These are phyloP conservation scores for Globisporangium solare DNA, from an alignment of 352 stramenopile genomes.

Conservation along the genomic window DNA sequence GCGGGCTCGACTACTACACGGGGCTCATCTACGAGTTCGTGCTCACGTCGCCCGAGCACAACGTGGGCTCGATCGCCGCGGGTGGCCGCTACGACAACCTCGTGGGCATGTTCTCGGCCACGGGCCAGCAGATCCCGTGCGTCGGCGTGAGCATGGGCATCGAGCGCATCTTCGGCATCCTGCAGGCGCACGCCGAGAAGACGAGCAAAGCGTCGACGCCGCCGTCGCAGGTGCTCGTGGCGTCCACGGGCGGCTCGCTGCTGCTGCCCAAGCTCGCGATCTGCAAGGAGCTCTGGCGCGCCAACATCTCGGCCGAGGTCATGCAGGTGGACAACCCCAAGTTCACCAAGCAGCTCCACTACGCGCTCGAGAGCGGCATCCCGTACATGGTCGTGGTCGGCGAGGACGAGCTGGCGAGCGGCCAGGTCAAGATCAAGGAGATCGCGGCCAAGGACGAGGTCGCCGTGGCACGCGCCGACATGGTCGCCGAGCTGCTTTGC, in stretches of 20 bases:
- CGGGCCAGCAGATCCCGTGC: constrained; percentile 94
- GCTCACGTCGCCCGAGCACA: constrained; percentile 79
- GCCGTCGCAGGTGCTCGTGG: constrained; percentile 91
- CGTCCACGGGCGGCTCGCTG: constrained; percentile 78
- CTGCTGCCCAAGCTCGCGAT: constrained; percentile 64
- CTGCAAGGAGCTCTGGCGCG: constrained; percentile 81
- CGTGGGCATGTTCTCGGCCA: constrained; percentile 96
- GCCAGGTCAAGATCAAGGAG: constrained; percentile 96
- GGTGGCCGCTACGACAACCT: constrained; percentile 98
- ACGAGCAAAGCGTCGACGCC: constrained; percentile 22
- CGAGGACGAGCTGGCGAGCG: constrained; percentile 93
- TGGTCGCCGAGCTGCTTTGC: constrained; percentile 67
- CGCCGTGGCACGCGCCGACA: constrained; percentile 63
- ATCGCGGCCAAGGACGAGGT: constrained; percentile 92
- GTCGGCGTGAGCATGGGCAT: constrained; percentile 98
- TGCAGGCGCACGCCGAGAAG: constrained; percentile 91
- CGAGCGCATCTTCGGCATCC: constrained; percentile 98
- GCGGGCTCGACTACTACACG: constrained; percentile 99
- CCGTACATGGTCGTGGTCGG: constrained; percentile 97
- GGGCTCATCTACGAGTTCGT: constrained; percentile 99
- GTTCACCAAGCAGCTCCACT: constrained; percentile 96
- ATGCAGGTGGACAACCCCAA: constrained; percentile 95
- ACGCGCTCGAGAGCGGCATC: constrained; percentile 93
- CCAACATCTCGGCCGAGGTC: constrained; percentile 95
- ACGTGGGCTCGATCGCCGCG: constrained; percentile 97